phyloP scores from a whole-genome alignment of 1,284 basidiomycete genomes.

The Pseudozyma hubeiensis region DNA sequence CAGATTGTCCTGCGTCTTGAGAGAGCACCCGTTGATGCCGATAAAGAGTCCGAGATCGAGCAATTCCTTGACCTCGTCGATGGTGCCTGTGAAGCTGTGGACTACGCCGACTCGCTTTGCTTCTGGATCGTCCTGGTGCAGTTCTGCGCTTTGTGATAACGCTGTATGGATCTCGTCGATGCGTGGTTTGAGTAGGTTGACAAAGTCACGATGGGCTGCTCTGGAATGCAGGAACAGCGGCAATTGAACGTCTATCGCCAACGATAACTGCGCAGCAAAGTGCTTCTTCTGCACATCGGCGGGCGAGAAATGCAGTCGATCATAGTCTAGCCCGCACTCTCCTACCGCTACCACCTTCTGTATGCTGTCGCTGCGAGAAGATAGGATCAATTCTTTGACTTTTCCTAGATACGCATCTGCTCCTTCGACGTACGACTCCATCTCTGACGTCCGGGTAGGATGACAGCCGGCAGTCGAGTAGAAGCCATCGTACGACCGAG shows the following conservation, averaged over 20 bases:
- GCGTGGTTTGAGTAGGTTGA: constrained; percentile 73
- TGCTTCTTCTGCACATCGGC: constrained; percentile 76
- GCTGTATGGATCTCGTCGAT: constrained; percentile 24
- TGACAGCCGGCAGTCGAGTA: constrained; percentile 87
- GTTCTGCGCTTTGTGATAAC: background rate
- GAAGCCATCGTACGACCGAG: constrained; percentile 74
- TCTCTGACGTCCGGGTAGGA: constrained; percentile 83
- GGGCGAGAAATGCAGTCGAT: constrained; percentile 79
- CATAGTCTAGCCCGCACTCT: constrained; percentile 90
- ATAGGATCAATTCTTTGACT: constrained; percentile 59
- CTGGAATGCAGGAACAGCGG: constrained; percentile 89
- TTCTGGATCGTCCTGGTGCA: constrained; percentile 13
- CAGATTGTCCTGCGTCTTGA: constrained; percentile 83
- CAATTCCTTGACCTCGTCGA: constrained; percentile 77
- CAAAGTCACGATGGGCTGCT: constrained; percentile 75
- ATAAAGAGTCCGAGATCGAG: constrained; percentile 72
- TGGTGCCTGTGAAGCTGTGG: constrained; percentile 85
- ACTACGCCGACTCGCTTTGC: constrained; percentile 73
- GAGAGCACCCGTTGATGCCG: constrained; percentile 83
- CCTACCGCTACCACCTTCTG: constrained; percentile 76
- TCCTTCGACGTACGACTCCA: constrained; percentile 74
- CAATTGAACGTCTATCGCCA: constrained; percentile 80
- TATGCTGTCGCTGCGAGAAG: background rate
- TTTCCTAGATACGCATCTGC: constrained; percentile 77
- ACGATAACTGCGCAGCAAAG: constrained; percentile 78